phyloP scores from a whole-genome alignment of 495 filamentous ascomycete species.

The Tricharina praecox region DNA sequence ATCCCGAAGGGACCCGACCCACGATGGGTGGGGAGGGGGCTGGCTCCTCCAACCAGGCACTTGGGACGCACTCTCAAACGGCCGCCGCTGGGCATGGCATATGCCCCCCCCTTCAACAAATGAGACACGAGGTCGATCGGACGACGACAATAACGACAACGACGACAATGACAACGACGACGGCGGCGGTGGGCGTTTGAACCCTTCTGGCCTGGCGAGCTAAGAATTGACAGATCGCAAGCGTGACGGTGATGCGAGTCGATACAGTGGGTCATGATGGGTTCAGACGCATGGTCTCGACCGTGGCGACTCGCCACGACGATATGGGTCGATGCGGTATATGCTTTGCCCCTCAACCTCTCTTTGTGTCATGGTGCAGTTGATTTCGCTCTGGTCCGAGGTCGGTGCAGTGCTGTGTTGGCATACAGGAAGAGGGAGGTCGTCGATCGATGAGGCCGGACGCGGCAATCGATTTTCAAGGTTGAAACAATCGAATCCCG shows the following conservation, averaged over 20 bases:
- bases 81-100: too few species aligned
- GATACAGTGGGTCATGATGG: neutral
- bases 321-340: neutral
- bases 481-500: neutral
- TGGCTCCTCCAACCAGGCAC: too few species aligned
- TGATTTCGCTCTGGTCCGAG: neutral
- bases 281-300: neutral
- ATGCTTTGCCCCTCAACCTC: neutral
- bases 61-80: too few species aligned
- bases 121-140: neutral
- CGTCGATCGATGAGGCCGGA: neutral
- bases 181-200: too few species aligned
- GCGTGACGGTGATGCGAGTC: too few species aligned
- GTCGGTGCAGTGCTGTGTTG: neutral
- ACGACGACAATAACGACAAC: too few species aligned
- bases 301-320: neutral
- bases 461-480: neutral
- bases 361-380: neutral
- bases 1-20: too few species aligned
- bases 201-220: neutral
- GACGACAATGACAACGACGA: too few species aligned
- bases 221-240: neutral
- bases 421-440: too few species aligned
- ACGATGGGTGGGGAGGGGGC: too few species aligned
- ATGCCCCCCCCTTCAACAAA: too few species aligned